phyloP scores from a whole-genome alignment of 257 asterid species.

The Nicotiana sylvestris region DNA sequence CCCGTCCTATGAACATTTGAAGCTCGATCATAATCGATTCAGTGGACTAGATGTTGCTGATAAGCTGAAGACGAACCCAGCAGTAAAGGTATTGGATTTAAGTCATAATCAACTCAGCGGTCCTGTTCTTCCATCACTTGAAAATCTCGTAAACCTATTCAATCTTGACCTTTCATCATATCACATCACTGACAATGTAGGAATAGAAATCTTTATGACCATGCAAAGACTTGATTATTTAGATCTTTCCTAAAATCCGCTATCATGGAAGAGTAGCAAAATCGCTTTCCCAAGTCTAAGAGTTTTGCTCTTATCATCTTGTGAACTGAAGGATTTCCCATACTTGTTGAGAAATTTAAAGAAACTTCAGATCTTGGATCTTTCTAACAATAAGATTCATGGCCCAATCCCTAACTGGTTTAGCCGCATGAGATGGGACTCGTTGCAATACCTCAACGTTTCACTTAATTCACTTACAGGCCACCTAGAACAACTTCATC shows the following conservation, averaged over 20 bases:
- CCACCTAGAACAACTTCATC: background rate
- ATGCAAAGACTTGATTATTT: background rate
- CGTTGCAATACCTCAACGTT: background rate
- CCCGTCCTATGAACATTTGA: background rate
- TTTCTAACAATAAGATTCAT: background rate
- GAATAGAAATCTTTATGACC: background rate
- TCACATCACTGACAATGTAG: background rate
- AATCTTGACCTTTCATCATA: conserved; percentile 1
- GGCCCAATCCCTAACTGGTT: conserved; percentile 5
- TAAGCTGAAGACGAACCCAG: background rate
- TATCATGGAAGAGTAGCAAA: background rate
- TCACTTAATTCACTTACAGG: background rate
- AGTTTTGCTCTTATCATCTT: background rate
- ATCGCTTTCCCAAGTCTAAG: background rate
- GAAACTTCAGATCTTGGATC: background rate
- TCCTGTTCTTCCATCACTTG: background rate
- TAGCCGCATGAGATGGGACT: background rate
- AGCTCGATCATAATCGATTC: background rate
- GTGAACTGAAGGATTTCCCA: background rate
- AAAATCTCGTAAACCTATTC: background rate
- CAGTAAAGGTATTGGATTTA: background rate
- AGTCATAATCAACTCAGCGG: background rate
- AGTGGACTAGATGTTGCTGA: background rate
- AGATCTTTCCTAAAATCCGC: background rate
- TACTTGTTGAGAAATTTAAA: background rate